A percentile compares a stretch with the other conserved stretches of the same genome.
These are phyloP conservation scores for Pseudodiploospora longispora DNA, from an alignment of 2,329 filamentous ascomycete species.

Conservation along the genomic window DNA sequence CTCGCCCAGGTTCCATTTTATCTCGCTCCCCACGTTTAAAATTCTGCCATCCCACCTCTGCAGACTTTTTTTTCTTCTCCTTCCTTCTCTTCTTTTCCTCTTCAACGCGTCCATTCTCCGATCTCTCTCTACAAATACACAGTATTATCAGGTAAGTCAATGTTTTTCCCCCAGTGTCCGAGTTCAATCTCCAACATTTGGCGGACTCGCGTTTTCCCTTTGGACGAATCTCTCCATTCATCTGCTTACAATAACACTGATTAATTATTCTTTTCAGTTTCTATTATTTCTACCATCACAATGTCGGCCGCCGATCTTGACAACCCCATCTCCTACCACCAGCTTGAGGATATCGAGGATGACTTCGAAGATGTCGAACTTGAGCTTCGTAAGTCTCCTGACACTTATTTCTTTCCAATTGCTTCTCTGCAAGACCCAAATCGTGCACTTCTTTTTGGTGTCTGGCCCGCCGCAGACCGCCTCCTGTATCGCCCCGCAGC, in stretches of 20 bases:
- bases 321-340: constrained; percentile 56
- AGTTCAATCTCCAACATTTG: neutral
- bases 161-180: neutral
- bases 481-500: neutral
- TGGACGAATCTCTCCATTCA: constrained; percentile 1
- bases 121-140: neutral
- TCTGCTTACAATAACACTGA: neutral
- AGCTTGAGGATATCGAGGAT: constrained; percentile 70
- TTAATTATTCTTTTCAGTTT: constrained; percentile 6
- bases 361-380: constrained; percentile 79
- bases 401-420: neutral
- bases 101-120: neutral
- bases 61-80: neutral
- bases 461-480: neutral
- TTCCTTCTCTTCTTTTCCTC: neutral
- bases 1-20: no score
- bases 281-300: constrained; percentile 10
- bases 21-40: no score
- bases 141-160: constrained; percentile 1
- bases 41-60: no score
- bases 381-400: constrained; percentile 61
- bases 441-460: neutral
- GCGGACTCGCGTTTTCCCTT: neutral
- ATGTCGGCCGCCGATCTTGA: constrained; percentile 30
- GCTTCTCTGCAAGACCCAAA: neutral